Conservation (phyloP, 2,329 filamentous ascomycete genomes). For the Fusarium sp. region DNA sequence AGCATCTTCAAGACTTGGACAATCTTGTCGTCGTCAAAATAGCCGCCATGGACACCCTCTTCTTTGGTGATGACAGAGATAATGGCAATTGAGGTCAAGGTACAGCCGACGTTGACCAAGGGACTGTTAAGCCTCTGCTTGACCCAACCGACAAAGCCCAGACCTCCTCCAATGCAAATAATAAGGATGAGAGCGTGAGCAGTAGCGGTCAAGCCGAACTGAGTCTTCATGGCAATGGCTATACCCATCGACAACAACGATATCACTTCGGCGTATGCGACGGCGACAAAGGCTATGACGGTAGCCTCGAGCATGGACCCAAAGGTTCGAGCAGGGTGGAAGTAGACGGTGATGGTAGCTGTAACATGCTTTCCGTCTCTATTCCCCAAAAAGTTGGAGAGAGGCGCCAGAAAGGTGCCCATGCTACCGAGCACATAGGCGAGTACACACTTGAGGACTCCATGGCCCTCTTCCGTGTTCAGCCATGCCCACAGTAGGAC, state of each 20-base stretch:
- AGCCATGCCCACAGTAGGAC: constrained; percentile 66
- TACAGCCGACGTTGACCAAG: constrained; percentile 85
- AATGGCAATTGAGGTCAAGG: constrained; percentile 85
- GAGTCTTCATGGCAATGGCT: constrained; percentile 79
- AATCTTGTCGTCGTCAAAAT: constrained; percentile 85
- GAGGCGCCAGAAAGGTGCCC: constrained; percentile 81
- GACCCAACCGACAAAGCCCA: constrained; percentile 89
- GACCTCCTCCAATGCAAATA: constrained; percentile 84
- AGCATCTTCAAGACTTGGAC: constrained; percentile 86
- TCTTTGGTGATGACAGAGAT: constrained; percentile 94
- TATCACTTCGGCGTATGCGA: constrained; percentile 76
- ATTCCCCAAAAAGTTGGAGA: constrained; percentile 79
- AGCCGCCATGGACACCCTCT: constrained; percentile 83
- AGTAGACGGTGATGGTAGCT: constrained; percentile 93
- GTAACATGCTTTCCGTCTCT: constrained; percentile 95
- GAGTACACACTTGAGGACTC: constrained; percentile 89
- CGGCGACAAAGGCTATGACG: constrained; percentile 79
- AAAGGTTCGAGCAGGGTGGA: constrained; percentile 86
- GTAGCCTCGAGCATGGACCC: constrained; percentile 92
- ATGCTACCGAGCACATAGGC: constrained; percentile 89
- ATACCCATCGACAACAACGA: constrained; percentile 90
- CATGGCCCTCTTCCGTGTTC: constrained; percentile 77
- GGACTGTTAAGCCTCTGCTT: constrained; percentile 84
- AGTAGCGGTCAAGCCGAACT: constrained; percentile 72
- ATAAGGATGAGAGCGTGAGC: constrained; percentile 84